A percentile compares a stretch with the other conserved stretches of the same genome.
phyloP scores from a whole-genome alignment of 345 rosid species.

The Gynandropsis gynandra region DNA sequence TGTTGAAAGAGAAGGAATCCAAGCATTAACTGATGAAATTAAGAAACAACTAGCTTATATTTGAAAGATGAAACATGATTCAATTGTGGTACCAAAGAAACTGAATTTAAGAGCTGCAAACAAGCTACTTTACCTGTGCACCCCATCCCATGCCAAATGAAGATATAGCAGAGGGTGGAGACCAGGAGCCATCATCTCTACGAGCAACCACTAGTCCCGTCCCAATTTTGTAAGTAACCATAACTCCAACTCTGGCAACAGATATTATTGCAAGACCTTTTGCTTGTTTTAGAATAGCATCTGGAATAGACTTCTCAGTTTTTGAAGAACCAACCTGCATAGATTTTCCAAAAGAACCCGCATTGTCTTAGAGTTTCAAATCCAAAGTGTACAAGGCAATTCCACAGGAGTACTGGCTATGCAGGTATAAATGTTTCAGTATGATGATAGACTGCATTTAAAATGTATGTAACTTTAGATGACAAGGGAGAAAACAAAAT shows the following conservation, averaged over 20 bases:
- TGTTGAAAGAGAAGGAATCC: too few relatives aligned
- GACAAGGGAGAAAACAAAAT: not conserved
- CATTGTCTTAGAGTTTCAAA: not conserved
- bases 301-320: slow-evolving; percentile 86
- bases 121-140: slow-evolving; percentile 65
- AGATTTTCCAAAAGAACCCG: slow-evolving; percentile 5
- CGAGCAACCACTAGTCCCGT: slow-evolving; percentile 87
- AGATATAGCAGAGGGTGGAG: slow-evolving; percentile 94
- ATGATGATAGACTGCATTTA: too few relatives aligned
- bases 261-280: slow-evolving; percentile 92
- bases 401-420: slow-evolving; percentile 1
- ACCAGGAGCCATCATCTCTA: slow-evolving; percentile 92
- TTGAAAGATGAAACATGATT: too few relatives aligned
- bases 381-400: not conserved
- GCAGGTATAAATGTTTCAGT: too few relatives aligned
- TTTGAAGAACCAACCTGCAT: slow-evolving; percentile 65
- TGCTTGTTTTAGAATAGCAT: slow-evolving; percentile 63
- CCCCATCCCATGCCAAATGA: slow-evolving; percentile 97
- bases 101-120: not conserved
- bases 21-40: too few relatives aligned
- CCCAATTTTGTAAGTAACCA: slow-evolving; percentile 88
- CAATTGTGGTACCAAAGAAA: not conserved
- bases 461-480: not conserved
- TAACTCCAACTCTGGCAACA: slow-evolving; percentile 71
- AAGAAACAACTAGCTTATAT: too few relatives aligned